A percentile compares a stretch with the other conserved stretches of the same genome.
These are phyloP conservation scores for Lagenidium giganteum DNA, from an alignment of 352 stramenopile species.

Conservation along the genomic window DNA sequence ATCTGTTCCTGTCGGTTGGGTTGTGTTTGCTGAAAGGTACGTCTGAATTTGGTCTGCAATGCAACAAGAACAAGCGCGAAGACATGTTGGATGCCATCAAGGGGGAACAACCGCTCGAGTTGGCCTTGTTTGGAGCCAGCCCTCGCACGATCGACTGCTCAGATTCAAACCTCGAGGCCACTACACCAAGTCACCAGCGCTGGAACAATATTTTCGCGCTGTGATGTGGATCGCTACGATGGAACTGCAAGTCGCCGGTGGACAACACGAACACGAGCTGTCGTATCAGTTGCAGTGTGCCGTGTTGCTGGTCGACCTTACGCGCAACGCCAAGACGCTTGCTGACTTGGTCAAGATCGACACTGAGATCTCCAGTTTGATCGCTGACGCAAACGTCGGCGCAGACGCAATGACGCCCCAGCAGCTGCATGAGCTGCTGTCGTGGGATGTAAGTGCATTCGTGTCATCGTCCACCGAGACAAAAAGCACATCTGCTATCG, in stretches of 20 bases:
- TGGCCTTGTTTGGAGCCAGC: conserved; percentile 7
- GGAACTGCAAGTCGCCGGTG: not conserved
- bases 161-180: not conserved
- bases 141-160: not conserved
- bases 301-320: not conserved
- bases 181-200: not conserved
- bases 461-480: no score
- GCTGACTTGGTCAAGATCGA: not conserved
- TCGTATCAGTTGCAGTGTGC: not conserved
- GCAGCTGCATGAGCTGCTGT: not conserved
- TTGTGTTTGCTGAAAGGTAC: no score
- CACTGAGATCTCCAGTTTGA: not conserved
- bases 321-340: not conserved
- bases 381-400: not conserved
- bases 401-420: not conserved
- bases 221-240: not conserved
- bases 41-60: no score
- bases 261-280: not conserved
- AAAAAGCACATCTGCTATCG: no score
- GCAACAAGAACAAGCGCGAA: no score
- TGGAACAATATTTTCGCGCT: not conserved
- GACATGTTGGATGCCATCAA: no score
- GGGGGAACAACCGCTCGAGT: no score
- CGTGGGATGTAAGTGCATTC: no score
- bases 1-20: not conserved